Conservation (phyloP, 2,329 filamentous ascomycete species). For the Calonectria fujianensis region DNA sequence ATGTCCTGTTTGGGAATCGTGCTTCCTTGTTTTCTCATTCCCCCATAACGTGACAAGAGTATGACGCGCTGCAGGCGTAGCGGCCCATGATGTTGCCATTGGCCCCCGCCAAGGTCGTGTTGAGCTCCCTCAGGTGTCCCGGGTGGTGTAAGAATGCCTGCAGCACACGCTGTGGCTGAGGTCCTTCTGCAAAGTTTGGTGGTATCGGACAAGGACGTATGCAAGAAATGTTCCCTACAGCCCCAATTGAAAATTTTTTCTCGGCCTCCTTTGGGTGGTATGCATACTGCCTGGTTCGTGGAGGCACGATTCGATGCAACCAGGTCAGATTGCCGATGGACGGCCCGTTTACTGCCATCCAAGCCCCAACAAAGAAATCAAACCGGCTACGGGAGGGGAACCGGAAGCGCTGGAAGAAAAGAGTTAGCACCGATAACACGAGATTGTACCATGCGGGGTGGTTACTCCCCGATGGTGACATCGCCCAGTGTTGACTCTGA, state of each 20-base stretch:
- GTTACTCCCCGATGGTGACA: constrained; percentile 14
- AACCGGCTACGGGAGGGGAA: constrained; percentile 27
- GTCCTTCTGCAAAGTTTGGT: constrained; percentile 9
- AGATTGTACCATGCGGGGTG: constrained; percentile 12
- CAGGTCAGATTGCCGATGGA: constrained; percentile 28
- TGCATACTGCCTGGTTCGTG: constrained; percentile 22
- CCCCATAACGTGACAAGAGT: constrained; percentile 29
- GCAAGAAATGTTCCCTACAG: constrained; percentile 13
- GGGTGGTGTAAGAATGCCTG: background rate
- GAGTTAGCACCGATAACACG: constrained; percentile 1
- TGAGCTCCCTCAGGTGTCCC: constrained; percentile 20
- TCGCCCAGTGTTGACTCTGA: background rate
- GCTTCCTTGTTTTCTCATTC: background rate
- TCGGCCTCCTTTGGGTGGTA: constrained; percentile 20
- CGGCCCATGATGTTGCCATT: constrained; percentile 27
- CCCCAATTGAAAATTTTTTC: constrained; percentile 12
- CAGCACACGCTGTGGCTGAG: constrained; percentile 25
- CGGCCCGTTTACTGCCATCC: constrained; percentile 5
- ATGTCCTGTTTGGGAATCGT: constrained; percentile 17
- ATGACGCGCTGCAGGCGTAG: constrained; percentile 31
- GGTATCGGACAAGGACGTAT: constrained; percentile 19
- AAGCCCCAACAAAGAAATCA: constrained; percentile 25
- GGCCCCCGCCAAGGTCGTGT: constrained; percentile 37
- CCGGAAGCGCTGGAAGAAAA: constrained; percentile 1
- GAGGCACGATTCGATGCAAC: constrained; percentile 39